Conservation (phyloP, 352 stramenopile genomes). For the Globisporangium emineosum region DNA sequence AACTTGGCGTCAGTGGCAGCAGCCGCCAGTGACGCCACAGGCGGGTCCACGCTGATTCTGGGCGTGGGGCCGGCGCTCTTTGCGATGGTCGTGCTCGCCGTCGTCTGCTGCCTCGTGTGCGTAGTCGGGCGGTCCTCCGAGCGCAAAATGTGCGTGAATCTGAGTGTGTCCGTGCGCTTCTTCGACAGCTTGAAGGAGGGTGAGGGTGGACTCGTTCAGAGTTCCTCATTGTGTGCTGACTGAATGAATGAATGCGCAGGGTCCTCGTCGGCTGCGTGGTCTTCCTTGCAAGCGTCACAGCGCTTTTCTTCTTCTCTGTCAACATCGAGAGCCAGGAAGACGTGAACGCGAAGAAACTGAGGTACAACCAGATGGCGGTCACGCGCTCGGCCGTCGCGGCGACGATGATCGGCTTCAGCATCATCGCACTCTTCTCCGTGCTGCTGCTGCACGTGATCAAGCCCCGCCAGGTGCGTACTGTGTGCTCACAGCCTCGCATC, state of each 20-base stretch:
- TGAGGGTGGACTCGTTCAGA: background rate
- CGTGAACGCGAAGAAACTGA: slow-evolving; percentile 12
- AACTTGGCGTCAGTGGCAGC: background rate
- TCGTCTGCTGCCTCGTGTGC: slow-evolving; percentile 30
- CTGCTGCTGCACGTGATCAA: slow-evolving; percentile 32
- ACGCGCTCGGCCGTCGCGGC: slow-evolving; percentile 29
- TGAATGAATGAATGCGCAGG: slow-evolving; percentile 16
- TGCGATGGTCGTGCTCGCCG: slow-evolving; percentile 30
- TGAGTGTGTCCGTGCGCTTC: background rate
- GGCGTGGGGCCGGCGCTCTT: slow-evolving; percentile 36
- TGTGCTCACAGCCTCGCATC: background rate
- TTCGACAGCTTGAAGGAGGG: background rate
- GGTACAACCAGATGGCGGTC: slow-evolving; percentile 38
- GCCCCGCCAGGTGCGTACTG: slow-evolving; percentile 26
- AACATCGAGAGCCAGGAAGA: slow-evolving; percentile 21
- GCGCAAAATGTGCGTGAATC: slow-evolving; percentile 11
- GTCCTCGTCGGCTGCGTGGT: slow-evolving; percentile 24
- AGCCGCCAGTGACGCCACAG: background rate
- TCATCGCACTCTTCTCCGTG: slow-evolving; percentile 34
- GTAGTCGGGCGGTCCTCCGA: slow-evolving; percentile 25
- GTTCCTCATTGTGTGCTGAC: background rate
- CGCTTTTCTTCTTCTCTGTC: slow-evolving; percentile 39
- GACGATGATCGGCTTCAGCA: slow-evolving; percentile 36
- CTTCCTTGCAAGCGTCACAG: slow-evolving; percentile 22
- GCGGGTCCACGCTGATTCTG: slow-evolving; percentile 13